phyloP scores from a whole-genome alignment of 352 stramenopile genomes.

The Phytophthora rubi region DNA sequence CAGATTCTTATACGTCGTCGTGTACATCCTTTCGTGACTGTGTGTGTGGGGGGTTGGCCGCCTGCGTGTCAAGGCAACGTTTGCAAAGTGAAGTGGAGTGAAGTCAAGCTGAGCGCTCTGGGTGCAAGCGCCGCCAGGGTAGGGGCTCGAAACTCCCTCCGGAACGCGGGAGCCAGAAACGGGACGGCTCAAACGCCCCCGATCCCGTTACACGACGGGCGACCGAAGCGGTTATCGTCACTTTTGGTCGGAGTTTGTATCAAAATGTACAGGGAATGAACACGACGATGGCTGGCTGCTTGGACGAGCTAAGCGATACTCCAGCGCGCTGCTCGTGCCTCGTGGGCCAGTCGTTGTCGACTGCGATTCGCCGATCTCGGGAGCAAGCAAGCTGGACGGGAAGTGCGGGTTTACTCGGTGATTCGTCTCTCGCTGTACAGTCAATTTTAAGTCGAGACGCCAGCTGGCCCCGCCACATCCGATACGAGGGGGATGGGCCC shows the following conservation, averaged over 20 bases:
- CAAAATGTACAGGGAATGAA: no score
- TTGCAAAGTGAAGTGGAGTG: slow-evolving; percentile 30
- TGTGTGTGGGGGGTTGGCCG: neutral
- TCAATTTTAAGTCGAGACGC: neutral
- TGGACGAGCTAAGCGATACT: no score
- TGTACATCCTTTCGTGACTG: slow-evolving; percentile 2
- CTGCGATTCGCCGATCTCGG: neutral
- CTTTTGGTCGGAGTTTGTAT: no score
- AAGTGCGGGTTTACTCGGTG: neutral
- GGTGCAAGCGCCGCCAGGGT: no score
- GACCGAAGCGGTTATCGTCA: no score
- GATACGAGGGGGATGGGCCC: neutral
- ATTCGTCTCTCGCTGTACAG: neutral
- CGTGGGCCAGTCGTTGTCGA: neutral
- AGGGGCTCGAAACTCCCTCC: slow-evolving; percentile 9
- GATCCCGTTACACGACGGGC: neutral
- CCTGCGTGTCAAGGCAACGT: slow-evolving; percentile 14
- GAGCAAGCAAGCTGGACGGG: neutral
- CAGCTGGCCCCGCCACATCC: neutral
- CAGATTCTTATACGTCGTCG: slow-evolving; percentile 24
- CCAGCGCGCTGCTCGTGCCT: no score
- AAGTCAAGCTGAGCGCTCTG: neutral
- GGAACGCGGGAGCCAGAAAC: slow-evolving; percentile 1
- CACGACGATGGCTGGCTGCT: no score
- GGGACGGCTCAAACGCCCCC: neutral